Evolutionary conservation across 495 filamentous ascomycete genomes (phyloP).

Genomic region (Hypoxylon subgilvum): DNA sequence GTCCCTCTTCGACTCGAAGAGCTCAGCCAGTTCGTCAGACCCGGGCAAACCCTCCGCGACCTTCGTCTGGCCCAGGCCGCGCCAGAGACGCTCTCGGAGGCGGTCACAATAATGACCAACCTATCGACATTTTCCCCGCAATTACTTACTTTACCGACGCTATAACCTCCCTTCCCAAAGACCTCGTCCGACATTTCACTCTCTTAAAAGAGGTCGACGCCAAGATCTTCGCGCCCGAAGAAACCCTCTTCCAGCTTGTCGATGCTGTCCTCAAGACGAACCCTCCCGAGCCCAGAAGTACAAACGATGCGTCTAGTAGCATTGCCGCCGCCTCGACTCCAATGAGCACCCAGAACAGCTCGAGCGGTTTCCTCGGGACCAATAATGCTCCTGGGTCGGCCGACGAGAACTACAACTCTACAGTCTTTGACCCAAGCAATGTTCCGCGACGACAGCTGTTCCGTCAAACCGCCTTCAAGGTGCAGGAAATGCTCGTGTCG

Average conservation of each 20-base stretch:
- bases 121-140: slow-evolving; percentile 81
- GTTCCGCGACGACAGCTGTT: slow-evolving; percentile 70
- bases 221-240: slow-evolving; percentile 80
- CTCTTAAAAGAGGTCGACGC: slow-evolving; percentile 96
- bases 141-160: slow-evolving; percentile 93
- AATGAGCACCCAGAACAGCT: slow-evolving; percentile 54
- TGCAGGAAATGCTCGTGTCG: slow-evolving; percentile 79
- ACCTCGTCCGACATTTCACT: slow-evolving; percentile 92
- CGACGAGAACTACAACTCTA: slow-evolving; percentile 46
- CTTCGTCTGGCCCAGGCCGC: slow-evolving; percentile 51
- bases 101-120: slow-evolving; percentile 52
- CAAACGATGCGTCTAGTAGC: slow-evolving; percentile 52
- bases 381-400: slow-evolving; percentile 43
- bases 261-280: slow-evolving; percentile 67
- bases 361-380: slow-evolving; percentile 44
- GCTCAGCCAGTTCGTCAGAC: slow-evolving; percentile 66
- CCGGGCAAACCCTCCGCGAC: slow-evolving; percentile 60
- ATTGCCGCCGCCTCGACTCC: slow-evolving; percentile 48
- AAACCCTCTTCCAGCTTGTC: slow-evolving; percentile 72
- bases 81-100: slow-evolving; percentile 50
- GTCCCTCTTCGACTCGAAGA: slow-evolving; percentile 56
- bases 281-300: slow-evolving; percentile 50
- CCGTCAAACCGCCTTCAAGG: slow-evolving; percentile 59
- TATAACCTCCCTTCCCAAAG: slow-evolving; percentile 88
- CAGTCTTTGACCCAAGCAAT: slow-evolving; percentile 56